These are phyloP conservation scores for Catunica adiposa DNA, from an alignment of 2,329 filamentous ascomycete species.

Conservation along the genomic window DNA sequence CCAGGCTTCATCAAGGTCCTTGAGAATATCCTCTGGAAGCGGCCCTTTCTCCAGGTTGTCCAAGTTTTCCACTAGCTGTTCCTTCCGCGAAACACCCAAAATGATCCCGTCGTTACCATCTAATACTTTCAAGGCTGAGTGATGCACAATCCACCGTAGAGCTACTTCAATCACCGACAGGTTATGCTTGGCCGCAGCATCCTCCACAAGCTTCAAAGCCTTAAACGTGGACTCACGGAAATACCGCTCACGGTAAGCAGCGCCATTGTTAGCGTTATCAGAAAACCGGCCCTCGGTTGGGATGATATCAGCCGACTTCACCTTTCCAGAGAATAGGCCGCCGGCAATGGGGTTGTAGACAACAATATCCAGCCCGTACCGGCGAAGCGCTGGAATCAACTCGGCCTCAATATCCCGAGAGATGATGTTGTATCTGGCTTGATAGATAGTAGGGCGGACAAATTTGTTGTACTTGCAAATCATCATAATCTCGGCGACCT, in stretches of 20 bases:
- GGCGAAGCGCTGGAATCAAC: slow-evolving; percentile 53
- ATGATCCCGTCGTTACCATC: slow-evolving; percentile 42
- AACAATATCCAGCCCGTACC: slow-evolving; percentile 64
- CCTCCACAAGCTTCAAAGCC: slow-evolving; percentile 51
- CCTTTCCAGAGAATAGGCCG: slow-evolving; percentile 65
- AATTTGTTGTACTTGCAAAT: slow-evolving; percentile 64
- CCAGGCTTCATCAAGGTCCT: slow-evolving; percentile 66
- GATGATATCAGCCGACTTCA: slow-evolving; percentile 46
- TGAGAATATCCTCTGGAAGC: slow-evolving; percentile 58
- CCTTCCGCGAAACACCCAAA: slow-evolving; percentile 40
- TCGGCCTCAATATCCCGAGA: slow-evolving; percentile 61
- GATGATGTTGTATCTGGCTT: slow-evolving; percentile 76
- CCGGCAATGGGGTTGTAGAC: slow-evolving; percentile 72
- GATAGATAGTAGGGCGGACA: slow-evolving; percentile 72
- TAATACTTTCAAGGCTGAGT: slow-evolving; percentile 41
- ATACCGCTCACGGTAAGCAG: slow-evolving; percentile 49
- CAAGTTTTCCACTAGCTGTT: slow-evolving; percentile 42
- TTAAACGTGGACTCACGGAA: slow-evolving; percentile 49
- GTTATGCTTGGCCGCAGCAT: slow-evolving; percentile 48
- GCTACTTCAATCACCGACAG: slow-evolving; percentile 57
- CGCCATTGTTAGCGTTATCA: slow-evolving; percentile 35
- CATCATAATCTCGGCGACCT: slow-evolving; percentile 72
- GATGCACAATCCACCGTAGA: slow-evolving; percentile 56
- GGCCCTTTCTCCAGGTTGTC: slow-evolving; percentile 49
- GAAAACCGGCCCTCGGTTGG: slow-evolving; percentile 57